Evolutionary conservation across 2,329 filamentous ascomycete genomes (phyloP), one percentile per base, ranked within the genome.

Genomic region (Exophiala mesophila): DNA sequence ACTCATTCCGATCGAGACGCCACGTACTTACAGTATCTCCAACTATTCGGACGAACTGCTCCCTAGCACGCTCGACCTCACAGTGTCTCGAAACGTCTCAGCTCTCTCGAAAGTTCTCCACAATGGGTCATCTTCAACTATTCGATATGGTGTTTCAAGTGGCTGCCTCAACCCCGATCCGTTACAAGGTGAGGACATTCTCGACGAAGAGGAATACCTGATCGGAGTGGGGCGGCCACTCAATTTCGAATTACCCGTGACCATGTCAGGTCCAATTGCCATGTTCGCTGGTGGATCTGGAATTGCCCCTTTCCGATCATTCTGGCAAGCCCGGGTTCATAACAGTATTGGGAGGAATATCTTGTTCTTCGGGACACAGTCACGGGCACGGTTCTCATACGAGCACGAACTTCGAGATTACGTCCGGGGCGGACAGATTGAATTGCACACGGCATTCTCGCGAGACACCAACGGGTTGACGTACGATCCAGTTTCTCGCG

Each of bases 261-360:
- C 45, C 3, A 39, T 41, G 18, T 24, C 41, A 13, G 40, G 41
- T 6, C 40, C 40, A 10, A 28, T 48, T 13, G 45, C 41, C 1
- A 48, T 48, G 45, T 48, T 48, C 32, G 45, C 45, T 13, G 45
- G 41, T 12, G 40, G 40, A 6, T 41, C 37, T 5, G 41, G 45
- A 5, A 41, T 48, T 23, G 45, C 40, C 5, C 40, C 41, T 3
- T 48, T 48, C 37, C 38, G 45, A 33, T 32, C 33, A 6, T 48
- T 48, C 21, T 48, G 45, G 45, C 45, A 44, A 41, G 31, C 41
- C 7, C 31, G 45, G 24, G 33, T 33, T 5, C 40, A 48, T 17
- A 44, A 36, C 13, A 42, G 44, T 24, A 32, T 48, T n/a, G 44
- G 45, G 23, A 43, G 41, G 20, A 48, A 43, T 21, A 41, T 48